Evolutionary conservation across 768 basidiomycete genomes (phyloP).

Genomic region (Mrakia hoshinonis): DNA sequence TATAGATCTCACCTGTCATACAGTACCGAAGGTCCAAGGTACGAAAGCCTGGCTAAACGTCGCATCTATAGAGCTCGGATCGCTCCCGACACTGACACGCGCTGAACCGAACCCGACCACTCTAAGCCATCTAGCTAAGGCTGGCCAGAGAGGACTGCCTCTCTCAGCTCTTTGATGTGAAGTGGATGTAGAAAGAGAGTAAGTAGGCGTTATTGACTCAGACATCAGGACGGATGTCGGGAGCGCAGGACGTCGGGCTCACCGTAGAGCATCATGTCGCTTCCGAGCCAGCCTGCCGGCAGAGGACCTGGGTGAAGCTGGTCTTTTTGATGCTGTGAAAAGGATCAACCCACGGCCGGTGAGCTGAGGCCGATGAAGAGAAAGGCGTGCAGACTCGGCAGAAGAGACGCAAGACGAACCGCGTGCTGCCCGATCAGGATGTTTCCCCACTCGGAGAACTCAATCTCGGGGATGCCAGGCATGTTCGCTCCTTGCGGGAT

Average conservation of each 20-base stretch:
- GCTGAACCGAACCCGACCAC: too few relatives aligned
- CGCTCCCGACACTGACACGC: too few relatives aligned
- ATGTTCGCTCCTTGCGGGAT: not conserved
- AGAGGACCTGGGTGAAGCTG: constrained; percentile 25
- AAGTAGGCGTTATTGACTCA: not conserved
- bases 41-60: too few relatives aligned
- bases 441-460: constrained; percentile 26
- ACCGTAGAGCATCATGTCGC: constrained; percentile 28
- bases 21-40: too few relatives aligned
- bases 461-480: constrained; percentile 16
- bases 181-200: not conserved
- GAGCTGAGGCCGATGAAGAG: not conserved
- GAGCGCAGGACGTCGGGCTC: not conserved
- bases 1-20: too few relatives aligned
- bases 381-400: not conserved
- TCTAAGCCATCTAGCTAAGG: too few relatives aligned
- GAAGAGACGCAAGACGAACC: not conserved
- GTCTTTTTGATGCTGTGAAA: constrained; percentile 14
- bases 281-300: constrained; percentile 25
- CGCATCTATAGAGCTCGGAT: too few relatives aligned
- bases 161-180: not conserved
- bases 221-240: not conserved
- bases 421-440: constrained; percentile 27
- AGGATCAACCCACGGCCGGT: not conserved
- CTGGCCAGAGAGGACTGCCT: not conserved